Evolutionary conservation across 2,329 filamentous ascomycete species (phyloP).

Genomic region (Rhynchosporium graminicola): DNA sequence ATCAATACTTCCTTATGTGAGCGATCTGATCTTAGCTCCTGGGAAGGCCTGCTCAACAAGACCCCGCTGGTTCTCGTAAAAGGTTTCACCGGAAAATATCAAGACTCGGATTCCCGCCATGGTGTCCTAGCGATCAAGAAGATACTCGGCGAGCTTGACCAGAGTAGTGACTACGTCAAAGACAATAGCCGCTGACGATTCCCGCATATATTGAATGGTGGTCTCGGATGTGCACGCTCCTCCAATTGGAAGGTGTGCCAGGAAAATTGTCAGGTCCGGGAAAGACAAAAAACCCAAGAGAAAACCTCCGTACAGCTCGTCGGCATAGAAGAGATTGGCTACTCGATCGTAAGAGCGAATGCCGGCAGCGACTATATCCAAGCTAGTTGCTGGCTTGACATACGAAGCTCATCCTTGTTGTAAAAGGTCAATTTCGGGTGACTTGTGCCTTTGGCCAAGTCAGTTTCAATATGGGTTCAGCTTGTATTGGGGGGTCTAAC

Average conservation of each 20-base stretch:
- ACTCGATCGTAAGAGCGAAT: conserved; percentile 12
- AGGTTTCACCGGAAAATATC: conserved; percentile 14
- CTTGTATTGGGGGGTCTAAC: not conserved
- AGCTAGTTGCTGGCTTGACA: conserved; percentile 7
- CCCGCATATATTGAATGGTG: conserved; percentile 8
- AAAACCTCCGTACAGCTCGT: conserved; percentile 6
- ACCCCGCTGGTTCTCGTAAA: conserved; percentile 11
- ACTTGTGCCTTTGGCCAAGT: conserved; percentile 9
- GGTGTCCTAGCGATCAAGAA: conserved; percentile 2
- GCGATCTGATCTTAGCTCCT: conserved; percentile 1
- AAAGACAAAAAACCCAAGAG: conserved; percentile 4
- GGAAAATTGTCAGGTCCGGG: conserved; percentile 3
- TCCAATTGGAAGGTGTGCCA: conserved; percentile 15
- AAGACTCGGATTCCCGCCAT: not conserved
- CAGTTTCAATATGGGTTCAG: not conserved
- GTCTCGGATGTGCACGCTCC: conserved; percentile 3
- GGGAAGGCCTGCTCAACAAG: conserved; percentile 7
- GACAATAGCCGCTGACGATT: conserved; percentile 6
- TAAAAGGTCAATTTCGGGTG: conserved; percentile 13
- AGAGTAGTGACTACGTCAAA: conserved; percentile 2
- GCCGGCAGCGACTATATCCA: conserved; percentile 11
- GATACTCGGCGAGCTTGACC: conserved; percentile 12
- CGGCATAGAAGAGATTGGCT: conserved; percentile 13
- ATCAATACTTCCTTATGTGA: conserved; percentile 13
- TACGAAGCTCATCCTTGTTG: conserved; percentile 15